A percentile compares a stretch with the other conserved stretches of the same genome.
Conservation (phyloP, 2,329 filamentous ascomycete species). For the Monascus ruber region DNA sequence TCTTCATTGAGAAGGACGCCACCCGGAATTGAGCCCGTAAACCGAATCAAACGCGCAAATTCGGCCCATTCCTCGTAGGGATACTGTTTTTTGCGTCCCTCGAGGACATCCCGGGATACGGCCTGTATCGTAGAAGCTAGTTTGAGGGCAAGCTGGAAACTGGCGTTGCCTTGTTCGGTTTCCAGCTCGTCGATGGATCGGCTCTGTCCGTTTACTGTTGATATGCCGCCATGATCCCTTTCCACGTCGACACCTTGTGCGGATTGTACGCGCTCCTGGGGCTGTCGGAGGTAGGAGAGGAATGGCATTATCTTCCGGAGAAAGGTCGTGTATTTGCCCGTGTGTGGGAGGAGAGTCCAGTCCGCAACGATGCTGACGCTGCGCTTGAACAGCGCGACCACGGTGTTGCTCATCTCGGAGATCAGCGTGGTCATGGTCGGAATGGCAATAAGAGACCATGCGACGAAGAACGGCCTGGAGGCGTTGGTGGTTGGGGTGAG, state of each 20-base stretch:
- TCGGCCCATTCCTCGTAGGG: constrained; percentile 78
- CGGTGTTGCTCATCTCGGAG: constrained; percentile 71
- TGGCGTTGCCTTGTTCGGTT: constrained; percentile 16
- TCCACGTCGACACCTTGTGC: constrained; percentile 36
- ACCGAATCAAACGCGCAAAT: constrained; percentile 63
- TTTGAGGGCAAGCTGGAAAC: constrained; percentile 48
- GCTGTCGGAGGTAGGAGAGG: constrained; percentile 25
- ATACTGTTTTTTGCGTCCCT: constrained; percentile 52
- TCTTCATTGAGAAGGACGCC: constrained; percentile 37
- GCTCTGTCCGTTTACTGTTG: no score
- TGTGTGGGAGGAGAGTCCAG: constrained; percentile 54
- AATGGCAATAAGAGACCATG: constrained; percentile 77
- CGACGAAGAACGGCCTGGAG: constrained; percentile 79
- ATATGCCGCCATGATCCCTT: constrained; percentile 14
- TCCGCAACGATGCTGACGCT: constrained; percentile 51
- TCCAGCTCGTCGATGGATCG: no score
- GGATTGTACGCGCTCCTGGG: constrained; percentile 34
- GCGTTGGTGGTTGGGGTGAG: constrained; percentile 63
- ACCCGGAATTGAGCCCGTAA: constrained; percentile 30
- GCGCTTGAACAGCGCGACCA: constrained; percentile 57
- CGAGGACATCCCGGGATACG: constrained; percentile 52
- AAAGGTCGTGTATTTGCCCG: constrained; percentile 44
- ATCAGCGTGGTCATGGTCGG: constrained; percentile 84
- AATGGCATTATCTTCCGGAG: constrained; percentile 36
- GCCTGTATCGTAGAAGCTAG: constrained; percentile 60